phyloP scores from a whole-genome alignment of 2,329 filamentous ascomycete species.

The Cercospora beticola region DNA sequence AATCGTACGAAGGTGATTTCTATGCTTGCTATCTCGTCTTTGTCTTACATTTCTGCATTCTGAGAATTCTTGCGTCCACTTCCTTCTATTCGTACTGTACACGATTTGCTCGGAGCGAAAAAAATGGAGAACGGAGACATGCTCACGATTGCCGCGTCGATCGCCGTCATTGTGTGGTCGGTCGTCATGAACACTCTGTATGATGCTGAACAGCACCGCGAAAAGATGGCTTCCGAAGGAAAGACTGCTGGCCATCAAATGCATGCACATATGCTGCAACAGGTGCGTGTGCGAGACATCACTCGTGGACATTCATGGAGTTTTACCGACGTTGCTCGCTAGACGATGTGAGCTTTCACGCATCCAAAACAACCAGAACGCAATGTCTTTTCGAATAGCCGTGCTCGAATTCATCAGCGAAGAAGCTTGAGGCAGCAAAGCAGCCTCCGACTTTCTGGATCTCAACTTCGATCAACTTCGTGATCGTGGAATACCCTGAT shows the following conservation, averaged over 20 bases:
- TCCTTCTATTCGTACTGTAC: neutral
- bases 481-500: neutral
- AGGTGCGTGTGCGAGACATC: neutral
- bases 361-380: neutral
- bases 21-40: neutral
- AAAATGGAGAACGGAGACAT: slow-evolving; percentile 13
- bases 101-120: neutral
- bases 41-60: neutral
- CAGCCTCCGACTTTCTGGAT: neutral
- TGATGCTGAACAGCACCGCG: slow-evolving; percentile 11
- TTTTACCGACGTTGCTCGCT: neutral
- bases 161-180: slow-evolving; percentile 12
- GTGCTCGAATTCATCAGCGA: neutral
- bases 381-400: neutral
- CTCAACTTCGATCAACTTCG: neutral
- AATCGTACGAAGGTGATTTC: neutral
- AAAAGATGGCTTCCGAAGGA: slow-evolving; percentile 2
- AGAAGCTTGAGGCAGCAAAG: neutral
- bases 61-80: neutral
- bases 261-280: neutral
- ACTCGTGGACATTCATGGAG: no score
- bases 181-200: slow-evolving; percentile 12
- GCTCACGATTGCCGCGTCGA: slow-evolving; percentile 8
- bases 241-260: neutral
- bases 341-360: neutral